A percentile compares a stretch with the other conserved stretches of the same genome.
These are phyloP conservation scores for Gossypium trilobum DNA, from an alignment of 441 rosid species.

Conservation along the genomic window DNA sequence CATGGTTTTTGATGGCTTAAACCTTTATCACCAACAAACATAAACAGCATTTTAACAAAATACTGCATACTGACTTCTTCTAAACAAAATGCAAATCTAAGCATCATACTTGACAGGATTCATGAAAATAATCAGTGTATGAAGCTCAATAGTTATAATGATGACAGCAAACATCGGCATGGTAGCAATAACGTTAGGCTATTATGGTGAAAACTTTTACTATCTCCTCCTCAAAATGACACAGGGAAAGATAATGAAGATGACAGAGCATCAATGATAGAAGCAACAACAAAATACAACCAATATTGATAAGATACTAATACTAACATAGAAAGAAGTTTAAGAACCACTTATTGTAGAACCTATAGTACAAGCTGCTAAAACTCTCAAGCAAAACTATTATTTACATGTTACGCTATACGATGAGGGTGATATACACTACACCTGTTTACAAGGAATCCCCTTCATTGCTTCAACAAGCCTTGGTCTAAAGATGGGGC, in stretches of 20 bases:
- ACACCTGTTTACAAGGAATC: conserved; percentile 75
- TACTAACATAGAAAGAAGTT: not conserved
- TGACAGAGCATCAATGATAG: not conserved
- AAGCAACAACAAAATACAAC: not conserved
- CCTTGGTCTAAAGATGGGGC: conserved; percentile 85
- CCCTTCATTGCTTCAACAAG: conserved; percentile 73
- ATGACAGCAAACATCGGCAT: not conserved
- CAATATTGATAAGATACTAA: not conserved
- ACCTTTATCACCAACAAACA: not conserved
- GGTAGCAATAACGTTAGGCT: not conserved
- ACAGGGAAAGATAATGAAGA: not conserved
- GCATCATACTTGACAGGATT: not conserved
- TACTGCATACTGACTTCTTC: not conserved
- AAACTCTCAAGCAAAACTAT: not conserved
- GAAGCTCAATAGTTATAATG: not conserved
- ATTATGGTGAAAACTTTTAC: not conserved
- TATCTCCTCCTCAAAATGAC: not conserved
- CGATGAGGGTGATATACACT: conserved; percentile 4
- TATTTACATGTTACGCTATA: conserved; percentile 7
- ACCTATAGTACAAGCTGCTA: not conserved
- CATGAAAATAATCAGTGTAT: not conserved
- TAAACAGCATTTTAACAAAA: not conserved
- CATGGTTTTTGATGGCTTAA: not conserved
- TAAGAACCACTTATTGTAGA: not conserved
- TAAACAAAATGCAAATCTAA: not conserved